Evolutionary conservation across 139 green algal genomes (phyloP).

Genomic region (Tetradesmus obliquus): DNA sequence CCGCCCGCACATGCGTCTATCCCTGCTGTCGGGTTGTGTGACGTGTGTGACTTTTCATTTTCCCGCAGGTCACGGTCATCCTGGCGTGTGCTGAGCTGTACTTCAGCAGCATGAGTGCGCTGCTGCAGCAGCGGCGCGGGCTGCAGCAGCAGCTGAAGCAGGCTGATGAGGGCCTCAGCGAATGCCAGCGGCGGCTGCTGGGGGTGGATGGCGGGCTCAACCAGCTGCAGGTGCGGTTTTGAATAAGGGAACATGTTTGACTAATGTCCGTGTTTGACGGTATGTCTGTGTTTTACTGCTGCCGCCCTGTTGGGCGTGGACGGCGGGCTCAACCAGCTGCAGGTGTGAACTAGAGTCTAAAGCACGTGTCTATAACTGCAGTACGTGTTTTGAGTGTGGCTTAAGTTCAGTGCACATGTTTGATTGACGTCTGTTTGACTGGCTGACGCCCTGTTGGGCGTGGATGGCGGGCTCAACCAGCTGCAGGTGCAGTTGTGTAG

Average conservation of each 20-base stretch:
- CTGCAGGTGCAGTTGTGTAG: not conserved
- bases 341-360: not conserved
- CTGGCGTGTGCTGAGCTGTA: slow-evolving; percentile 40
- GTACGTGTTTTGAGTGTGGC: no score
- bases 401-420: no score
- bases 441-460: not conserved
- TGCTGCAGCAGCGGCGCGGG: slow-evolving; percentile 12
- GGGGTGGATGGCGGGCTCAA: slow-evolving; percentile 18
- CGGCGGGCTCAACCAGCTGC: slow-evolving; percentile 7
- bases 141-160: slow-evolving; percentile 26
- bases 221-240: slow-evolving; percentile 13
- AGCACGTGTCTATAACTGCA: no score
- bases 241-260: no score
- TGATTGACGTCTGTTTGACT: not conserved
- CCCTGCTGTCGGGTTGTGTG: not conserved
- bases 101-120: slow-evolving; percentile 20
- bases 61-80: slow-evolving; percentile 25
- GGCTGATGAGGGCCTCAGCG: not conserved
- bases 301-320: not conserved
- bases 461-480: slow-evolving; percentile 11
- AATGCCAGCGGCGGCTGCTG: slow-evolving; percentile 8
- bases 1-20: no score
- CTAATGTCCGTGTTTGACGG: no score
- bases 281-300: not conserved
- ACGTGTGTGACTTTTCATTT: not conserved